Evolutionary conservation across 2,329 filamentous ascomycete species (phyloP).

Genomic region (Bimuria novae-zelandiae): DNA sequence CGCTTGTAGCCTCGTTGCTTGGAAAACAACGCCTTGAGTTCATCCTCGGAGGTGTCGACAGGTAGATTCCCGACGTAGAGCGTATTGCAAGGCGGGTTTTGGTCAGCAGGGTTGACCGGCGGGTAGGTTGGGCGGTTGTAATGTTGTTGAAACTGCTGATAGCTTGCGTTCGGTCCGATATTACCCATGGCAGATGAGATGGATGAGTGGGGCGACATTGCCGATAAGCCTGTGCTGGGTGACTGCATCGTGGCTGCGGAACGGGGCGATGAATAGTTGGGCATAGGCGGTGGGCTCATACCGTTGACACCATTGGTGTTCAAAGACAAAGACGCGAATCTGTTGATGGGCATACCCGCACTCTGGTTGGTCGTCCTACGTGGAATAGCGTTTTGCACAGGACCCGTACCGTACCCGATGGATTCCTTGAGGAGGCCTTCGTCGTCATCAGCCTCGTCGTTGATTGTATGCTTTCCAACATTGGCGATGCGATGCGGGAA

Average conservation of each 20-base stretch:
- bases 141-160: slow-evolving; percentile 60
- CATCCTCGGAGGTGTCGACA: slow-evolving; percentile 89
- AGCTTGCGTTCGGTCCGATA: slow-evolving; percentile 55
- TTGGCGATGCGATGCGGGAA: slow-evolving; percentile 61
- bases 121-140: slow-evolving; percentile 73
- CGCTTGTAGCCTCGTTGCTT: slow-evolving; percentile 95
- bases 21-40: slow-evolving; percentile 90
- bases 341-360: slow-evolving; percentile 68
- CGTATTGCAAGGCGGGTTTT: slow-evolving; percentile 97
- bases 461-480: slow-evolving; percentile 72
- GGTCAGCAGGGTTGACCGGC: slow-evolving; percentile 89
- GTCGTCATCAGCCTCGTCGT: slow-evolving; percentile 71
- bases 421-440: slow-evolving; percentile 74
- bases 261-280: slow-evolving; percentile 57
- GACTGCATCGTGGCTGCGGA: slow-evolving; percentile 56
- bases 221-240: slow-evolving; percentile 49
- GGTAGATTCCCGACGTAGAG: slow-evolving; percentile 97
- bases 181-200: slow-evolving; percentile 61
- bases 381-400: slow-evolving; percentile 54
- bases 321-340: slow-evolving; percentile 72
- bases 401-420: slow-evolving; percentile 73
- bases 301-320: slow-evolving; percentile 60
- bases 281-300: slow-evolving; percentile 60
- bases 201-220: slow-evolving; percentile 54
- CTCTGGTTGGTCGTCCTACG: slow-evolving; percentile 75